These are phyloP conservation scores for Euphorbia tirucalli DNA, from an alignment of 345 rosid species.

Conservation along the genomic window DNA sequence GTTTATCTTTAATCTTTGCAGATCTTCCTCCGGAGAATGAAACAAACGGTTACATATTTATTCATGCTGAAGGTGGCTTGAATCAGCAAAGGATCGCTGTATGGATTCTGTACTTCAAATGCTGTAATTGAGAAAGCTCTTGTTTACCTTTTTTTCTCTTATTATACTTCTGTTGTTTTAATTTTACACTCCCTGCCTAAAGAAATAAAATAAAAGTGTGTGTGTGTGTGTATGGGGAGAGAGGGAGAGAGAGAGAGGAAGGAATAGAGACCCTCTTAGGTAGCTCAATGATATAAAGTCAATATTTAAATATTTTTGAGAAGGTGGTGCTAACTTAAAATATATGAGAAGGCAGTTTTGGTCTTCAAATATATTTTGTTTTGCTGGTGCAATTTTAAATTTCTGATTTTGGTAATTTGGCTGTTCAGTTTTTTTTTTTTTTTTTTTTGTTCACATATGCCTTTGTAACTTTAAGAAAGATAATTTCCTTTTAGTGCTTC, in stretches of 20 bases:
- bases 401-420: neutral
- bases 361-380: neutral
- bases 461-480: neutral
- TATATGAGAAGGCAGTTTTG: neutral
- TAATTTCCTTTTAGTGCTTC: neutral
- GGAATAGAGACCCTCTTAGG: neutral
- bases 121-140: constrained; percentile 12
- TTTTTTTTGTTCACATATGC: neutral
- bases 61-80: constrained; percentile 98
- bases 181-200: neutral
- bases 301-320: neutral
- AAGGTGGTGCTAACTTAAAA: neutral
- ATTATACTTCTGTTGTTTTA: neutral
- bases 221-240: no score
- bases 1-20: constrained; percentile 37
- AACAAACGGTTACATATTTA: constrained; percentile 91
- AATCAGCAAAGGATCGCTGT: constrained; percentile 99
- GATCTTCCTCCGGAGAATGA: constrained; percentile 91
- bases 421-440: neutral
- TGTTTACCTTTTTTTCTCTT: neutral
- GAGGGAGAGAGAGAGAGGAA: neutral
- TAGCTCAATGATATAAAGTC: neutral
- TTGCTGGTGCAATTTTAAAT: neutral
- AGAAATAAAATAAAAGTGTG: no score
- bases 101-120: constrained; percentile 36